Conservation (phyloP, 306 rosid genomes). For the Citrullus amarus region DNA sequence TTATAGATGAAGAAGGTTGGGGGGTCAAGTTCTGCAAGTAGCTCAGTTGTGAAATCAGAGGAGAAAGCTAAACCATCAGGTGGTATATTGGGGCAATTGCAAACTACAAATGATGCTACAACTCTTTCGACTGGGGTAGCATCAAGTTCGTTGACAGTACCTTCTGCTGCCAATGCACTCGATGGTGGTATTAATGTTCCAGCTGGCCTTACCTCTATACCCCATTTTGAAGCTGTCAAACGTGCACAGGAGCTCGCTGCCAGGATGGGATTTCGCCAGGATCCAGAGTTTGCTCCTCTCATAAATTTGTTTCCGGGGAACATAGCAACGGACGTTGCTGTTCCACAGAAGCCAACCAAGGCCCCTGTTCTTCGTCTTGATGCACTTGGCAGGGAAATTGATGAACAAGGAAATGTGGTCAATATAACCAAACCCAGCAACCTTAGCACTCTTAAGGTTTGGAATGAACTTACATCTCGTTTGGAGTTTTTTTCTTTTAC, state of each 20-base stretch:
- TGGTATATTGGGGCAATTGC: slow-evolving; percentile 12
- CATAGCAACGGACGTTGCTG: slow-evolving; percentile 36
- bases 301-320: slow-evolving; percentile 88
- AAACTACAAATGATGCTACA: slow-evolving; percentile 17
- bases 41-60: slow-evolving; percentile 25
- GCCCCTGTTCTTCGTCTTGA: slow-evolving; percentile 97
- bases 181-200: slow-evolving; percentile 20
- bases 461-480: slow-evolving; percentile 7
- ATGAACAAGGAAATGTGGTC: slow-evolving; percentile 82
- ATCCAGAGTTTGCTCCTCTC: slow-evolving; percentile 89
- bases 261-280: slow-evolving; percentile 89
- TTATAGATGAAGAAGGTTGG: slow-evolving; percentile 58
- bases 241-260: slow-evolving; percentile 94
- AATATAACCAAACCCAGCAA: slow-evolving; percentile 65
- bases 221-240: slow-evolving; percentile 69
- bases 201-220: slow-evolving; percentile 30
- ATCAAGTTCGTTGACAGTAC: slow-evolving; percentile 28
- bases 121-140: slow-evolving; percentile 23
- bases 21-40: slow-evolving; percentile 31
- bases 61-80: slow-evolving; percentile 24
- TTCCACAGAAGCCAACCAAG: slow-evolving; percentile 71
- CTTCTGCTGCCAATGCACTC: slow-evolving; percentile 19
- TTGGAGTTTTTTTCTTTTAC: not conserved
- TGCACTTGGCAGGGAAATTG: slow-evolving; percentile 92
- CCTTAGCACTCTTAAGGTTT: slow-evolving; percentile 92